phyloP scores from a whole-genome alignment of 2,329 filamentous ascomycete genomes.

The Cladophialophora immunda region DNA sequence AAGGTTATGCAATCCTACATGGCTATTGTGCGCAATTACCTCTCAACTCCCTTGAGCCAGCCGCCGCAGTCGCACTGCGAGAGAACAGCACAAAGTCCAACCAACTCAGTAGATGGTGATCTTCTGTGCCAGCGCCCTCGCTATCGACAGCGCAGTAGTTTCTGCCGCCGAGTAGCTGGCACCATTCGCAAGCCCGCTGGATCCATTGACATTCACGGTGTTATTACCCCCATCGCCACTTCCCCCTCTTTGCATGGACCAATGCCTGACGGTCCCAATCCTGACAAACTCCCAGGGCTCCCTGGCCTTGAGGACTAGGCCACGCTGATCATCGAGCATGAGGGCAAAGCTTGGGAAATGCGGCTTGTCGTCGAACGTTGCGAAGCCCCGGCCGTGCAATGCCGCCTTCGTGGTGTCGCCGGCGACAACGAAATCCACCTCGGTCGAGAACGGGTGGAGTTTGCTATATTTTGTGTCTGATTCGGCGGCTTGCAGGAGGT shows the following conservation, averaged over 20 bases:
- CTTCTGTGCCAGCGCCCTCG: background rate
- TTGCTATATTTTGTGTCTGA: background rate
- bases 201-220: background rate
- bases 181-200: background rate
- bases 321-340: background rate
- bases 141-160: background rate
- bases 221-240: background rate
- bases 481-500: background rate
- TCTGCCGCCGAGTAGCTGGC: background rate
- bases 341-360: background rate
- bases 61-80: background rate
- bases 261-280: background rate
- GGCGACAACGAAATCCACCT: background rate
- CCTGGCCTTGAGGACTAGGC: background rate
- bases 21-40: background rate
- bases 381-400: background rate
- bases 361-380: background rate
- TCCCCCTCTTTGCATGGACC: background rate
- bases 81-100: background rate
- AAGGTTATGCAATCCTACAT: no score
- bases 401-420: background rate
- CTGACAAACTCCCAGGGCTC: slow-evolving; percentile 2
- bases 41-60: background rate
- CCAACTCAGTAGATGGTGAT: background rate
- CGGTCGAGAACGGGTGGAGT: background rate